phyloP scores from a whole-genome alignment of 1,139 yeast species.

The Hyphopichia wangnamkhiaoensis region DNA sequence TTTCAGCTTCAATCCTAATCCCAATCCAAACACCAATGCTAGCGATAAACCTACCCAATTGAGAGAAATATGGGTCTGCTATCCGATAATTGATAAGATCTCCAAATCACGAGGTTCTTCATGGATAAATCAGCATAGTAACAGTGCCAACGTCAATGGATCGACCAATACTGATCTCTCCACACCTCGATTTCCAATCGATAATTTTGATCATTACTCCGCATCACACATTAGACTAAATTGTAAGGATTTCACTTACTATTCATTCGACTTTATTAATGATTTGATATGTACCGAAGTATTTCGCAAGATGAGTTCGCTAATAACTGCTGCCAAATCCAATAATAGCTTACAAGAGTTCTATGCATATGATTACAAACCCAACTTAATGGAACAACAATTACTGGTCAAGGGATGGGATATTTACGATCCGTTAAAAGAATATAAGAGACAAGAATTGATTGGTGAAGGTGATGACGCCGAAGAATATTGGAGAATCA shows the following conservation, averaged over 20 bases:
- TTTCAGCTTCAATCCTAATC: constrained; percentile 48
- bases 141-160: no score
- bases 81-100: constrained; percentile 77
- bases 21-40: constrained; percentile 12
- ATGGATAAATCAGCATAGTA: constrained; percentile 22
- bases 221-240: constrained; percentile 63
- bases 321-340: constrained; percentile 47
- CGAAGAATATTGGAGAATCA: constrained; percentile 62
- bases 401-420: constrained; percentile 66
- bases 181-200: constrained; percentile 14
- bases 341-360: constrained; percentile 43
- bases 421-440: constrained; percentile 61
- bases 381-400: constrained; percentile 63
- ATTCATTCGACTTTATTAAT: constrained; percentile 71
- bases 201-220: constrained; percentile 42
- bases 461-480: constrained; percentile 14
- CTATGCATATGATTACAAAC: constrained; percentile 51
- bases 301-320: constrained; percentile 65
- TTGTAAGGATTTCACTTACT: constrained; percentile 86
- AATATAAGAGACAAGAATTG: constrained; percentile 68
- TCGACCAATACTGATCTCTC: constrained; percentile 2
- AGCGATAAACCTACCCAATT: constrained; percentile 23
- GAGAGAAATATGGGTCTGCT: constrained; percentile 88
- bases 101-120: constrained; percentile 60
- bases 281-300: constrained; percentile 67